Conservation (phyloP, 208 protist genomes). For the Crithidia thermophila region DNA sequence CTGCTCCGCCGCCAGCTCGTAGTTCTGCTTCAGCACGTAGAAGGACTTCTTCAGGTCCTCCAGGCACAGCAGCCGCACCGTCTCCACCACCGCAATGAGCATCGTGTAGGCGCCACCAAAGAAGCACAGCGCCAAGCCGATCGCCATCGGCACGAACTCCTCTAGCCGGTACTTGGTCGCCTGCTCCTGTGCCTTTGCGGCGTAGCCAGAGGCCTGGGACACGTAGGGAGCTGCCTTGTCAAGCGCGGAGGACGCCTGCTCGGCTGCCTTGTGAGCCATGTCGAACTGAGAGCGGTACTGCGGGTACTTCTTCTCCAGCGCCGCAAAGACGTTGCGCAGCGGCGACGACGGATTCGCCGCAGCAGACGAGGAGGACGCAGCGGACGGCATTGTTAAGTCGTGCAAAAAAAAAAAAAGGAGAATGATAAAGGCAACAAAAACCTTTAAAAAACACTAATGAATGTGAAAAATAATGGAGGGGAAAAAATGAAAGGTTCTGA, state of each 20-base stretch:
- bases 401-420: constrained; percentile 2
- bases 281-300: constrained; percentile 35
- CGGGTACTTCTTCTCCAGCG: constrained; percentile 54
- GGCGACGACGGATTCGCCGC: constrained; percentile 12
- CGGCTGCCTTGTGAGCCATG: constrained; percentile 23
- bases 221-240: constrained; percentile 31
- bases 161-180: constrained; percentile 33
- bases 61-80: constrained; percentile 75
- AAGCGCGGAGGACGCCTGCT: constrained; percentile 25
- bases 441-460: background rate
- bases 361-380: background rate
- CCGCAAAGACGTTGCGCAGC: constrained; percentile 42
- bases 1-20: constrained; percentile 51
- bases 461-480: too few relatives aligned
- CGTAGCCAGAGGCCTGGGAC: constrained; percentile 24
- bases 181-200: constrained; percentile 16
- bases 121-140: constrained; percentile 78
- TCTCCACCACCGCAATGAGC: constrained; percentile 72
- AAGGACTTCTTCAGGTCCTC: constrained; percentile 49
- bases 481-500: too few relatives aligned
- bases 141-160: constrained; percentile 49
- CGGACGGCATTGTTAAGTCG: background rate
- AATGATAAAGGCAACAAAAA: background rate
- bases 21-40: constrained; percentile 61
- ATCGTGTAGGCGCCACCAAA: constrained; percentile 83